Evolutionary conservation across 148 eudicot genomes (phyloP).

Genomic region (Fagopyrum tataricum): DNA sequence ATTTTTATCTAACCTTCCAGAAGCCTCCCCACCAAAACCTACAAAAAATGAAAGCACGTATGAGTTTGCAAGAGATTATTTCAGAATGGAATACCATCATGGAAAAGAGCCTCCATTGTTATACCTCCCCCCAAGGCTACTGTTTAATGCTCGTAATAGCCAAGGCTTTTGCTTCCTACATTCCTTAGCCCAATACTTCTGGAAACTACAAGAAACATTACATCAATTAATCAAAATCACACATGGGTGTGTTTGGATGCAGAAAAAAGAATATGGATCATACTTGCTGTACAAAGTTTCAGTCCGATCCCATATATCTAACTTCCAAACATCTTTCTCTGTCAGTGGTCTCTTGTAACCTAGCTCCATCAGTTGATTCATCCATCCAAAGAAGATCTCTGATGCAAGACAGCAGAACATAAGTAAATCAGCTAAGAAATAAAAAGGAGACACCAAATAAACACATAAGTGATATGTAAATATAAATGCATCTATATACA

Average conservation of each 20-base stretch:
- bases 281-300: slow-evolving; percentile 79
- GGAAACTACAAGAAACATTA: slow-evolving; percentile 47
- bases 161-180: slow-evolving; percentile 61
- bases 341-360: slow-evolving; percentile 89
- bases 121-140: slow-evolving; percentile 90
- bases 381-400: slow-evolving; percentile 76
- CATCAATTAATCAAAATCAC: background rate
- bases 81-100: background rate
- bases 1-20: slow-evolving; percentile 62
- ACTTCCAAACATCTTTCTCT: slow-evolving; percentile 94
- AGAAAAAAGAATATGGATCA: slow-evolving; percentile 1
- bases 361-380: slow-evolving; percentile 76
- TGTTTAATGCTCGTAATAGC: slow-evolving; percentile 78
- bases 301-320: slow-evolving; percentile 88
- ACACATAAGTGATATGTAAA: background rate
- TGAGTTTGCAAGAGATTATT: background rate
- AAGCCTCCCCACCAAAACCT: slow-evolving; percentile 99
- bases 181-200: slow-evolving; percentile 73
- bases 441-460: background rate
- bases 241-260: background rate
- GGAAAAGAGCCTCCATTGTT: background rate
- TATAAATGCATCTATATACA: background rate
- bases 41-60: slow-evolving; percentile 12
- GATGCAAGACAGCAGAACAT: background rate
- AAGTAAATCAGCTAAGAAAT: background rate